These are phyloP conservation scores for Pseudonitzschia multiseries DNA, from an alignment of 108 stramenopile species.

Conservation along the genomic window DNA sequence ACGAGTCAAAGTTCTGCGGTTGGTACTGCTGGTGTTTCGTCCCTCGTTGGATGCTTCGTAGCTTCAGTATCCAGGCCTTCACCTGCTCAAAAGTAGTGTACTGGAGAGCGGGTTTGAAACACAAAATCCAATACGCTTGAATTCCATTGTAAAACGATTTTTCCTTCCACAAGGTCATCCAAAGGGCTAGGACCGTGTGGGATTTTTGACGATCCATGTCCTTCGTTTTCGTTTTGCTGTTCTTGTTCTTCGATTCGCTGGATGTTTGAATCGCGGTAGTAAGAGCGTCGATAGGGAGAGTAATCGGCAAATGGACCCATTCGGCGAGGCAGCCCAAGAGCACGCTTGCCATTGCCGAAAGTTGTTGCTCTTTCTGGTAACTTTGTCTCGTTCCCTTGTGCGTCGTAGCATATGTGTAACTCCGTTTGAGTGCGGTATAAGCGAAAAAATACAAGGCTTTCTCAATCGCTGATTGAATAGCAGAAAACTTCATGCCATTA, in stretches of 20 bases:
- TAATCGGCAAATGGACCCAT: conserved; percentile 87
- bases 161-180: conserved; percentile 56
- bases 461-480: conserved; percentile 78
- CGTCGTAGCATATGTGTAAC: conserved; percentile 22
- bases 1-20: too few relatives aligned
- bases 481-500: conserved; percentile 61
- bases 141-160: conserved; percentile 88
- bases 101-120: conserved; percentile 92
- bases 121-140: conserved; percentile 83
- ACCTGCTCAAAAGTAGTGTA: conserved; percentile 92
- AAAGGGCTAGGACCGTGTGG: conserved; percentile 44
- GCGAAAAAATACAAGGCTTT: conserved; percentile 92
- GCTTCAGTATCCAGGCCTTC: conserved; percentile 47
- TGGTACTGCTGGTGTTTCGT: conserved; percentile 31
- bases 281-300: conserved; percentile 82
- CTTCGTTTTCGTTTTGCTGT: conserved; percentile 10
- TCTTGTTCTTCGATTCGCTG: neutral
- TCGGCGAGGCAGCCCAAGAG: conserved; percentile 60
- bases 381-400: neutral
- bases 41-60: conserved; percentile 19
- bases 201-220: conserved; percentile 20
- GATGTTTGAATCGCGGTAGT: conserved; percentile 78
- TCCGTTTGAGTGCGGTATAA: conserved; percentile 75
- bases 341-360: conserved; percentile 29
- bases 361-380: conserved; percentile 4